phyloP scores from a whole-genome alignment of 345 rosid genomes.

The Passiflora organensis region DNA sequence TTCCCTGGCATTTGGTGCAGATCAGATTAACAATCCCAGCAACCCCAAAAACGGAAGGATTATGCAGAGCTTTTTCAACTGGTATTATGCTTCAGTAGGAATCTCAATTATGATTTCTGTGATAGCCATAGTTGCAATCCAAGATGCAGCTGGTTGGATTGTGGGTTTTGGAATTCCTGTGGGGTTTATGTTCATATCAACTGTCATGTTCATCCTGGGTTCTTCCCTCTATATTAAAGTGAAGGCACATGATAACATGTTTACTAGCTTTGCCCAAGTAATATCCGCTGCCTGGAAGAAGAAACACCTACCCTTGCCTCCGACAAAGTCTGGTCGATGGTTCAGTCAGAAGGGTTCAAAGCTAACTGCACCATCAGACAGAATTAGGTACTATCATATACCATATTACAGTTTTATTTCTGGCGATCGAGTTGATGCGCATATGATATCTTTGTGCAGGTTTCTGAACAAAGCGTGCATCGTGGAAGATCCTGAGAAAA shows the following conservation, averaged over 20 bases:
- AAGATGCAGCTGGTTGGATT: conserved; percentile 40
- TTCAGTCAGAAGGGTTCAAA: conserved; percentile 30
- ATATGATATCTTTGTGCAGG: conserved; percentile 13
- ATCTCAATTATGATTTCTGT: conserved; percentile 30
- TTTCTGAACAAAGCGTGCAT: conserved; percentile 51
- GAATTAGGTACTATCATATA: conserved; percentile 28
- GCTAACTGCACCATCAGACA: conserved; percentile 30
- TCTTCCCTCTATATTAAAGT: conserved; percentile 36
- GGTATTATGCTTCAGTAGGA: conserved; percentile 53
- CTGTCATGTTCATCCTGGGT: conserved; percentile 30
- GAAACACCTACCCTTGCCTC: conserved; percentile 23
- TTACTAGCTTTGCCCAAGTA: conserved; percentile 41
- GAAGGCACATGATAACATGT: conserved; percentile 37
- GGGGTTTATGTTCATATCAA: conserved; percentile 38
- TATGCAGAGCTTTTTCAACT: conserved; percentile 47
- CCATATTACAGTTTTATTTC: background rate
- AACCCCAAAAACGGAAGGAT: conserved; percentile 34
- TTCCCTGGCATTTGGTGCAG: conserved; percentile 53
- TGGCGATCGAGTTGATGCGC: no score
- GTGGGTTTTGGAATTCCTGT: conserved; percentile 50
- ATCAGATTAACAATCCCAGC: conserved; percentile 41
- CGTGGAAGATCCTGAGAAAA: conserved; percentile 28
- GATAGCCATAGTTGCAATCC: conserved; percentile 42
- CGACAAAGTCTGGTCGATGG: conserved; percentile 13
- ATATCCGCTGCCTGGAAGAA: conserved; percentile 34